These are phyloP conservation scores for Astrothelium subdiscretum DNA, from an alignment of 495 filamentous ascomycete species.

Conservation along the genomic window DNA sequence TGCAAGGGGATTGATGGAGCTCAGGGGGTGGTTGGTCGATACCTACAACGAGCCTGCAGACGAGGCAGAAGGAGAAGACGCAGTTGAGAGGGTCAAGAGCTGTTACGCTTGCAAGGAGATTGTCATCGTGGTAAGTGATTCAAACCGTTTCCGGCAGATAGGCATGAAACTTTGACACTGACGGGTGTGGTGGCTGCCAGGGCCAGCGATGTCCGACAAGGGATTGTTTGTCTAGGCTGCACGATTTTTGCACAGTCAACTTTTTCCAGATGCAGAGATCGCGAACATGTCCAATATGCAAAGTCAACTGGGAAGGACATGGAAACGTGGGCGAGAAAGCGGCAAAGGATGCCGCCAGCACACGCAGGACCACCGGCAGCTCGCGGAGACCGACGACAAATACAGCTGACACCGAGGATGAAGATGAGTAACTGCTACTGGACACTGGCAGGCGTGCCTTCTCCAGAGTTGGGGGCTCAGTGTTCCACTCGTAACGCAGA, in stretches of 20 bases:
- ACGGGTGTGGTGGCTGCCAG: conserved; percentile 20
- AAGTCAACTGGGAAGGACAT: conserved; percentile 57
- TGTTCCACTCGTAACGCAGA: not conserved
- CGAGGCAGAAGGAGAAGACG: conserved; percentile 35
- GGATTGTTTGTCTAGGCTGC: conserved; percentile 58
- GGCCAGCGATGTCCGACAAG: conserved; percentile 68
- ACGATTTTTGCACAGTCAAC: conserved; percentile 62
- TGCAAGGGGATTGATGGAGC: conserved; percentile 70
- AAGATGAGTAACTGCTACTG: not conserved
- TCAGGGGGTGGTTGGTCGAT: conserved; percentile 66
- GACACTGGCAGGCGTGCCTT: too few relatives aligned
- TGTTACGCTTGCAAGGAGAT: conserved; percentile 88
- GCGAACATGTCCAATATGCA: conserved; percentile 63
- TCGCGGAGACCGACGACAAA: not conserved
- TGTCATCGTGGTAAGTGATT: conserved; percentile 56
- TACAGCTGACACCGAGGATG: not conserved
- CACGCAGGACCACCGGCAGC: not conserved
- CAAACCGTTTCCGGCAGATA: not conserved
- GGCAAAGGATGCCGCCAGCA: conserved; percentile 11
- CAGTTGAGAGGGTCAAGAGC: conserved; percentile 57
- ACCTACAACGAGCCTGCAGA: conserved; percentile 63
- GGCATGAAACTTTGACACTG: not conserved
- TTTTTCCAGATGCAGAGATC: conserved; percentile 56
- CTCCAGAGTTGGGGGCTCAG: too few relatives aligned
- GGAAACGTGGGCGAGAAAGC: conserved; percentile 77